Conservation (phyloP, 495 filamentous ascomycete genomes). For the Daldinia grandis region DNA sequence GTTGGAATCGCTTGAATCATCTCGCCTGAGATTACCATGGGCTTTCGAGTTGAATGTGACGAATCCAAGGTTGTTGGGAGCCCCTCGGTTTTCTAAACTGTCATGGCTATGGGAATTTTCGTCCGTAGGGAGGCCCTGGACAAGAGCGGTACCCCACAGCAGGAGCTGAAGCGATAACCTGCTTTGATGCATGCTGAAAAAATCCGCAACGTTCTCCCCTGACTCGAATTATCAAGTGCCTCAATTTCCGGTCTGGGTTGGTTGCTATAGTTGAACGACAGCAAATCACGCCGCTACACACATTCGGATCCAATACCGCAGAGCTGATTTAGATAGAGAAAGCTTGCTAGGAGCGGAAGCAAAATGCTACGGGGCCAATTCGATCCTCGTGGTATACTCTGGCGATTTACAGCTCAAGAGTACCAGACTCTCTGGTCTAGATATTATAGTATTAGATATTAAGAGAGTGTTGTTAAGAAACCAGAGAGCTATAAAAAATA, state of each 20-base stretch:
- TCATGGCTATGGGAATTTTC: neutral
- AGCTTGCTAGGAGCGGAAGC: slow-evolving; percentile 14
- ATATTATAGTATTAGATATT: slow-evolving; percentile 51
- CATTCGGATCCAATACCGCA: slow-evolving; percentile 27
- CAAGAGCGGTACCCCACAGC: slow-evolving; percentile 54
- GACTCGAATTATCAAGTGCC: slow-evolving; percentile 13
- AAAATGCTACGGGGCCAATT: slow-evolving; percentile 22
- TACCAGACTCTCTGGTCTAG: slow-evolving; percentile 50
- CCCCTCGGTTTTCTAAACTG: slow-evolving; percentile 2
- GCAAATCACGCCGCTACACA: slow-evolving; percentile 23
- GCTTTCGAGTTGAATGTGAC: neutral
- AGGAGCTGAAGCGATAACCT: slow-evolving; percentile 51
- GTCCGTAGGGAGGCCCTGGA: slow-evolving; percentile 42
- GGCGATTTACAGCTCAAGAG: slow-evolving; percentile 39
- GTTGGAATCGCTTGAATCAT: neutral
- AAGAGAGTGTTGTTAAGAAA: slow-evolving; percentile 48
- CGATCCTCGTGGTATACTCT: slow-evolving; percentile 26
- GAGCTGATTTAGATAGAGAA: slow-evolving; percentile 15
- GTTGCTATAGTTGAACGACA: slow-evolving; percentile 17
- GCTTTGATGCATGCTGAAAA: slow-evolving; percentile 50
- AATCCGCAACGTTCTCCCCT: slow-evolving; percentile 22
- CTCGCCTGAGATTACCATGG: neutral
- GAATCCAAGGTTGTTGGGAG: neutral
- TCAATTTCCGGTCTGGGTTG: slow-evolving; percentile 10
- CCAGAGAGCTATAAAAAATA: slow-evolving; percentile 15